These are phyloP conservation scores for Cryptococcus sp. DNA, from an alignment of 1,284 basidiomycete genomes.

Conservation along the genomic window DNA sequence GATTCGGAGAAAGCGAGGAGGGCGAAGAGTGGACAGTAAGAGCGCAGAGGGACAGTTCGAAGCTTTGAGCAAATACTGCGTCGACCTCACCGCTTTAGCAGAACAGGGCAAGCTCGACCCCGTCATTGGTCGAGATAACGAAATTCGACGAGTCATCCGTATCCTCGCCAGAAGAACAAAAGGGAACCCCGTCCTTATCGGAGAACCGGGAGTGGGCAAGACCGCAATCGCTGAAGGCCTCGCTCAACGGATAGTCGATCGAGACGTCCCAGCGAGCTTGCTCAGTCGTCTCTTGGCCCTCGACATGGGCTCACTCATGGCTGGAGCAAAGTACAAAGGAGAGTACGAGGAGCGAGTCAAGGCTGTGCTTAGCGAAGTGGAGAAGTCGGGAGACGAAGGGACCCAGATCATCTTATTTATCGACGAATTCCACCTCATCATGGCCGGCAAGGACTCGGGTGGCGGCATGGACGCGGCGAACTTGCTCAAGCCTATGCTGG, in stretches of 20 bases:
- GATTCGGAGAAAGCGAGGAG: slow-evolving; percentile 57
- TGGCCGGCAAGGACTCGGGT: slow-evolving; percentile 57
- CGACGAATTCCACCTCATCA: slow-evolving; percentile 90
- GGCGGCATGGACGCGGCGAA: slow-evolving; percentile 66
- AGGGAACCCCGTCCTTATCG: slow-evolving; percentile 62
- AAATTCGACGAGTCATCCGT: slow-evolving; percentile 63
- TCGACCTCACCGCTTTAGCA: slow-evolving; percentile 54
- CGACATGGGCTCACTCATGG: slow-evolving; percentile 77
- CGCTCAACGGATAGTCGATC: slow-evolving; percentile 92
- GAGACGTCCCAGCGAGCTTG: slow-evolving; percentile 88
- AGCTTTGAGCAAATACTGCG: slow-evolving; percentile 54
- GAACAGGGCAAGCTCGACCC: slow-evolving; percentile 61
- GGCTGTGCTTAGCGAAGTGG: slow-evolving; percentile 83
- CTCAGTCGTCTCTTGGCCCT: slow-evolving; percentile 72
- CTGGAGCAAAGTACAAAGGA: slow-evolving; percentile 79
- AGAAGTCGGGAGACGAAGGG: slow-evolving; percentile 83
- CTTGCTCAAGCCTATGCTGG: slow-evolving; percentile 84
- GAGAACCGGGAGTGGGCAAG: slow-evolving; percentile 89
- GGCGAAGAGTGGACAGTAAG: slow-evolving; percentile 59
- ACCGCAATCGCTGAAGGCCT: slow-evolving; percentile 94
- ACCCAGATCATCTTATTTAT: slow-evolving; percentile 89
- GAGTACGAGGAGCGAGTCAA: slow-evolving; percentile 98
- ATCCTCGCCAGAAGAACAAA: slow-evolving; percentile 71
- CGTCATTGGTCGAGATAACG: slow-evolving; percentile 61
- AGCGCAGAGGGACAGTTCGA: slow-evolving; percentile 57